Base-by-base conservation (phyloP, 805 yeast species). In the Wickerhamiella shivajii region DNA sequence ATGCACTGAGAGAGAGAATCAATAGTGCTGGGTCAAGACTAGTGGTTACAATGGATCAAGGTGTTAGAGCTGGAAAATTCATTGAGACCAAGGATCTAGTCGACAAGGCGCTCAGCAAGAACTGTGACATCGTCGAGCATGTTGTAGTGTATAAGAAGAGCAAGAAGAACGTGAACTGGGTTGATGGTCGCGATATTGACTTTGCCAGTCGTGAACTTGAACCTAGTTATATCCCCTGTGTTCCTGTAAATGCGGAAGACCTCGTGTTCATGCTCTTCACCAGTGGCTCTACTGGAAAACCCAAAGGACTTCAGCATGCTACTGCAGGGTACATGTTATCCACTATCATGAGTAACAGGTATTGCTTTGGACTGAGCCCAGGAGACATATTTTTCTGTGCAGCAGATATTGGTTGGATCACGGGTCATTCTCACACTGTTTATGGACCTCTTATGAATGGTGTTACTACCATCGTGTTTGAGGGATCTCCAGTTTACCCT, bases 31-130 rank as follows among this genome's bases (percentile, higher is more conserved):
- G 72, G 51, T 78, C 83, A 40, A 73, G 71, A 56, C 77, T 80
- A 40, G 77, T 87, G 44, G 80, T 90, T 57, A 87, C 98, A 40
- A 77, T 90, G 47, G 96, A 90, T 59, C 95, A 84, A 61, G 85
- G 92, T 42, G 77, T 76, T 58, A 77, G 97, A 61, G 98, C 97
- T 51, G 34, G 38, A 44, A 85, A 84, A 64, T 72, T 78, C 43
- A 80, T 90, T 47, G 76, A 78, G 55, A 81, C 93, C 50, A 90
- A 87, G 61, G 78, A 77, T 54, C 84, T 90, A 47, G 96, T 87
- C 40, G 97, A 87, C 58, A 96, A 84, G 54, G 97, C 93, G 40
- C 66, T 87, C 50, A 67, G 67, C 59, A 59, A 59, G 36, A 61
- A 64, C 40, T 69, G 80, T 51, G 80, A 84, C 9, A 57, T 66